Evolutionary conservation across 179 eudicot genomes (phyloP), one percentile per base, ranked within the genome.

Genomic region (Monotropa hypopitys): DNA sequence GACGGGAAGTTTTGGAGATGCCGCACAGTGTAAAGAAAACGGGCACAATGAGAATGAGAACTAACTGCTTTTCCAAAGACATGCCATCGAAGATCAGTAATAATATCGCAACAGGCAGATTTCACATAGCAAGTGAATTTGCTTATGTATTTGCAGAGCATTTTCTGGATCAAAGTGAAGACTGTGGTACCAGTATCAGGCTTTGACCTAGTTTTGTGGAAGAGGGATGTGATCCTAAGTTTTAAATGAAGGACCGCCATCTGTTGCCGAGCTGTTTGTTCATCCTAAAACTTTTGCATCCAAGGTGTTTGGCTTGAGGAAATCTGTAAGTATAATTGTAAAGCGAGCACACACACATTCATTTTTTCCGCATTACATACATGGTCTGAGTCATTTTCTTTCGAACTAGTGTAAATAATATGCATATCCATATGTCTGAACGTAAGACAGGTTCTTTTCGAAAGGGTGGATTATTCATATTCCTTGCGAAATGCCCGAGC

Each of bases 221-320:
- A 7, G 66, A 20, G 76, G 76, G 12, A 2, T 13, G 63, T 57
- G 45, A 46, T 49, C 61, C 79, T 47, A 33, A 23, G 10, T 66
- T 66, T 66, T 63, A 2, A 20, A 10, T 18, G 61, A n/a, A n/a
- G 79, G 73, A 66, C 61, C 63, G 40, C 63, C 63, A 67, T 45
- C 26, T 61, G 26, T 59, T 13, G 33, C 70, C 4, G 18, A 63
- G 72, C 42, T 61, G 4, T 62, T 45, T 61, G 43, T 63, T 76
- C 9, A 20, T 4, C 1, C 13, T 0, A n/a, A 35, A 21, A 30
- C 2, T 6, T 72, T 49, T 49, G 59, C 61, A 0, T 72, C 43
- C 26, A 10, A 75, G 42, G 15, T 63, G 20, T 62, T 75, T 75
- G 26, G 26, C 43, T 45, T 43, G 42, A 75, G 26, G 57, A 57